Base-by-base conservation (phyloP, 2,329 filamentous ascomycete genomes). In the Teratosphaeria nubilosa region DNA sequence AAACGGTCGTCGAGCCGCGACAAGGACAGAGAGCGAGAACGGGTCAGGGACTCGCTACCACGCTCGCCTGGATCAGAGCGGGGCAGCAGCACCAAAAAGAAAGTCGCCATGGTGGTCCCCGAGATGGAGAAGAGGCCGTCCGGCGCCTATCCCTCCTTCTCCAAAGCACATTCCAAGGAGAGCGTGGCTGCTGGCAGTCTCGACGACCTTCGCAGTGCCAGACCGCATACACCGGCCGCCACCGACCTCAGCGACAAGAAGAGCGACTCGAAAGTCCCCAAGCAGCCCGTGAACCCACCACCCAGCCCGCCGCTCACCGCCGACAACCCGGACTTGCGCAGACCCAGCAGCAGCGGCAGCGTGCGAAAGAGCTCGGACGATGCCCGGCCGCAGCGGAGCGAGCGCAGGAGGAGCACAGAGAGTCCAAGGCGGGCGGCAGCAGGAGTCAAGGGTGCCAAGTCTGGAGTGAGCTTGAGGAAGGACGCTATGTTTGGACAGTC, bases 81-180 rank as follows among this genome's bases (percentile, higher is more conserved):
- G 24, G 59, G 58, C 59, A 27, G 27, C 14, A 31, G 53, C 56
- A 53, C 24, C 25, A 59, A 57, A 51, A 65, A 61, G 59, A 74
- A 72, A 57, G 72, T 73, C 66, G 68, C 73, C 20, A 66, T 76
- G 56, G 54, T 59, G 27, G 73, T 77, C 54, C 77, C 78, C 41
- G 78, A 80, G 64, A 76, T 79, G 73, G 74, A 76, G 24, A 72
- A 77, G 3, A 70, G 77, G 30, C 59, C 69, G 14, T 69, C 68
- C 14, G 66, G 66, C 58, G 64, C 89, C 6, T 95, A 96, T 70
- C 90, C 91, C 1, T 80, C 81, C 11, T 90, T 95, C 73, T 94
- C 88, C 75, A 96, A 95, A 75, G 88, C 88, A 13, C 90, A 95
- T 73, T 95, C 90, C 78, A 94, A 91, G 73, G 92, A 96, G 75